Percentiles rank a stretch among this genome's conserved stretches.
Evolutionary conservation across 2,329 filamentous ascomycete species (phyloP).

Genomic region (Cercospora sp.): DNA sequence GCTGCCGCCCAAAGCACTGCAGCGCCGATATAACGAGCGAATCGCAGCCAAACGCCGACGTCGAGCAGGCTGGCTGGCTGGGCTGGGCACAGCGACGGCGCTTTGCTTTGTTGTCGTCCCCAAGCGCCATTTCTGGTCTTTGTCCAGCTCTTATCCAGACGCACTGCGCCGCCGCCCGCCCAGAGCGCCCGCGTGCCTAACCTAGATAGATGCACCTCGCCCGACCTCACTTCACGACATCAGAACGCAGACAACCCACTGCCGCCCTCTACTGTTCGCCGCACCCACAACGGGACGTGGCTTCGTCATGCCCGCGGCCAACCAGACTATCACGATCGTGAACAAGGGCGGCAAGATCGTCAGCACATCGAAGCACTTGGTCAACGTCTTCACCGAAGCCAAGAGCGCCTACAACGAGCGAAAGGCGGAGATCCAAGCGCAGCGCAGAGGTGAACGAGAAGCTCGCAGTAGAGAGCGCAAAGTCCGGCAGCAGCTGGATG

Average conservation of each 20-base stretch:
- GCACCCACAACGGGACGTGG: not conserved
- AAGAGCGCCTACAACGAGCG: slow-evolving; percentile 84
- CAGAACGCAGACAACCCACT: not conserved
- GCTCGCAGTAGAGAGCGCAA: slow-evolving; percentile 49
- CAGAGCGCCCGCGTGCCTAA: not conserved
- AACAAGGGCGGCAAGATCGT: slow-evolving; percentile 91
- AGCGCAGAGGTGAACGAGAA: slow-evolving; percentile 60
- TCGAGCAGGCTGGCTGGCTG: not conserved
- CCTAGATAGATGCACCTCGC: not conserved
- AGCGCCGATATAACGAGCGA: slow-evolving; percentile 5
- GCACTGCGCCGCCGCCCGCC: not conserved
- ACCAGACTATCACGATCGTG: slow-evolving; percentile 83
- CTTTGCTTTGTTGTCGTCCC: not conserved
- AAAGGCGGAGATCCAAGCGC: slow-evolving; percentile 76
- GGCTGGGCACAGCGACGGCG: not conserved
- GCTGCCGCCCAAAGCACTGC: not conserved
- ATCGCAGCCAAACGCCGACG: slow-evolving; percentile 4
- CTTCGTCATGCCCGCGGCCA: slow-evolving; percentile 36
- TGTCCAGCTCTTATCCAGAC: not conserved
- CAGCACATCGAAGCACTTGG: slow-evolving; percentile 84
- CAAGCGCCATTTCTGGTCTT: not conserved
- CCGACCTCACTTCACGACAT: not conserved
- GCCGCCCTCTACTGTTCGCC: not conserved
- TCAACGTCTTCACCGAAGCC: slow-evolving; percentile 89
- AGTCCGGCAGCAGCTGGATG: slow-evolving; percentile 59